These are phyloP conservation scores for Toxicodendron radicans DNA, from an alignment of 345 rosid species.

Conservation along the genomic window DNA sequence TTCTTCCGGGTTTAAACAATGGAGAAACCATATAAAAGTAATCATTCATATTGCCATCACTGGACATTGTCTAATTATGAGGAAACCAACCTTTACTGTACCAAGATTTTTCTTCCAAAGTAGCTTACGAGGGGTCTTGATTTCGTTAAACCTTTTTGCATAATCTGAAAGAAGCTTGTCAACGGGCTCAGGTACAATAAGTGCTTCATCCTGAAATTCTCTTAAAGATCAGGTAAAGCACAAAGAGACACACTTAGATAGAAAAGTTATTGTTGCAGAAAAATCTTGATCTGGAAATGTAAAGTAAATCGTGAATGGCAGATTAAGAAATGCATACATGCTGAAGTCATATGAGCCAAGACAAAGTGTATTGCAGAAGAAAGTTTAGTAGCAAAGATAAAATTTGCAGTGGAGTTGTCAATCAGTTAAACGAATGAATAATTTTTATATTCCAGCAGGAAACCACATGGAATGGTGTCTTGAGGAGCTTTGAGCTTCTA, in stretches of 20 bases:
- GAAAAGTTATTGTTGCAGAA: background rate
- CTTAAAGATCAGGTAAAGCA: conserved; percentile 15
- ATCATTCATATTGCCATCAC: background rate
- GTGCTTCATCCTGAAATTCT: conserved; percentile 75
- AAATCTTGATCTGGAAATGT: background rate
- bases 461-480: background rate
- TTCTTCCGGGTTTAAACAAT: background rate
- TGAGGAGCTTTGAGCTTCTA: background rate
- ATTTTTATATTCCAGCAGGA: conserved; percentile 4
- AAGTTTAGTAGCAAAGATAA: background rate
- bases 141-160: conserved; percentile 72
- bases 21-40: background rate
- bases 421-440: background rate
- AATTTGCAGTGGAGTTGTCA: background rate
- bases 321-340: background rate
- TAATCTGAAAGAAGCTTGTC: conserved; percentile 79
- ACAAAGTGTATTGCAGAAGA: background rate
- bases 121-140: conserved; percentile 94
- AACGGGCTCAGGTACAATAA: conserved; percentile 67
- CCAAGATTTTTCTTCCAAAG: conserved; percentile 99
- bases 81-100: conserved; percentile 70
- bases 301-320: background rate
- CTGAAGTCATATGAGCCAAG: background rate
- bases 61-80: background rate
- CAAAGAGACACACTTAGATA: background rate